These are phyloP conservation scores for Oryza nivara DNA, from an alignment of 176 grass and related monocot species.

Conservation along the genomic window DNA sequence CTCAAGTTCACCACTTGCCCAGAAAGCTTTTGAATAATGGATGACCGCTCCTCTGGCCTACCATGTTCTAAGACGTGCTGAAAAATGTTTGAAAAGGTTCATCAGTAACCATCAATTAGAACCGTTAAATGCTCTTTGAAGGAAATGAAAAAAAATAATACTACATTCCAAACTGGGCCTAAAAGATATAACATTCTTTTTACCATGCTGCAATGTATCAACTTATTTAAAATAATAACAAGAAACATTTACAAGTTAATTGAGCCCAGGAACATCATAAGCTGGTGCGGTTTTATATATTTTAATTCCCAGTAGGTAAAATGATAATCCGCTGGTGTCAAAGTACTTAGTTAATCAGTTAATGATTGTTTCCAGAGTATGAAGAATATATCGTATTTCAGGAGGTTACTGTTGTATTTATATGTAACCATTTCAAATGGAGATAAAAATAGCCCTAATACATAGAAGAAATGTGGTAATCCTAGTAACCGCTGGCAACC, in stretches of 20 bases:
- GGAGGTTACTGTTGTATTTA: neutral
- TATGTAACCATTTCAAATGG: neutral
- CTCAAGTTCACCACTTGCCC: slow-evolving; percentile 75
- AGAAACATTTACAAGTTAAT: neutral
- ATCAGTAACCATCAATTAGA: neutral
- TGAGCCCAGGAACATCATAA: neutral
- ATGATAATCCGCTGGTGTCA: neutral
- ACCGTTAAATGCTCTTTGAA: neutral
- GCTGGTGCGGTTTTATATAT: neutral
- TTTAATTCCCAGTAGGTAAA: neutral
- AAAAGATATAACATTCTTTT: neutral
- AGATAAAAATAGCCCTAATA: neutral
- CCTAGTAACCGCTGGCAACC: neutral
- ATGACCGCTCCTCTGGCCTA: slow-evolving; percentile 61
- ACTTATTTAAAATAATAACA: neutral
- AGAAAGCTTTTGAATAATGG: slow-evolving; percentile 62
- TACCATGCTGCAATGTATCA: neutral
- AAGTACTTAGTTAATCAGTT: neutral
- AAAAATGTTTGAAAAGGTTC: slow-evolving; percentile 11
- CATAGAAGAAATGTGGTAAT: neutral
- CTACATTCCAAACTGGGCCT: neutral
- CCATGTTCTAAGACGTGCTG: slow-evolving; percentile 81
- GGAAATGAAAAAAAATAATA: neutral
- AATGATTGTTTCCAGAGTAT: neutral
- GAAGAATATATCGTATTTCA: neutral